Percentiles rank a stretch among this genome's conserved stretches.
These are phyloP conservation scores for Pichia thaimueangensis DNA, from an alignment of 805 yeast species.

Conservation along the genomic window DNA sequence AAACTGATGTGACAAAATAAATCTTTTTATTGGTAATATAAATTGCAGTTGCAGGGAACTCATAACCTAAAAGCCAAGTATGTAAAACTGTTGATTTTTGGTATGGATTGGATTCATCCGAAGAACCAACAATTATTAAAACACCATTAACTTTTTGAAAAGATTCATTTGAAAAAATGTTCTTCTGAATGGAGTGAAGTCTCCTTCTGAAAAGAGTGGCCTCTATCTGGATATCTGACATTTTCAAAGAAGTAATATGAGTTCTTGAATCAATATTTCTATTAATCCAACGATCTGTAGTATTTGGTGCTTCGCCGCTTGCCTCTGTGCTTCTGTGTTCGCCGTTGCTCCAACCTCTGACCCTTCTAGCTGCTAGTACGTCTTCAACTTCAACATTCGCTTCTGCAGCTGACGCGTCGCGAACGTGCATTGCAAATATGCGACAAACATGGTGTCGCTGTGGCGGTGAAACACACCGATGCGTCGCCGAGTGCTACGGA, in stretches of 20 bases:
- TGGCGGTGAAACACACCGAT: no score
- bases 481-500: no score
- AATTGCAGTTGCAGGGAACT: conserved; percentile 86
- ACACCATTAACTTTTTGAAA: conserved; percentile 44
- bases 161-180: conserved; percentile 23
- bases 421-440: no score
- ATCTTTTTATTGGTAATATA: conserved; percentile 54
- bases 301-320: neutral
- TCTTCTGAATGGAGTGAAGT: conserved; percentile 37
- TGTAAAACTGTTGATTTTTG: conserved; percentile 82
- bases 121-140: conserved; percentile 72
- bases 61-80: conserved; percentile 90
- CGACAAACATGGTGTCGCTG: no score
- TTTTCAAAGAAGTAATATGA: no score
- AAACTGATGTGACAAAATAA: conserved; percentile 68
- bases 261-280: no score
- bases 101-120: conserved; percentile 84
- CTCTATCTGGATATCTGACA: conserved; percentile 59
- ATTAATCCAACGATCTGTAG: no score
- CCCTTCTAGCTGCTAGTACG: neutral
- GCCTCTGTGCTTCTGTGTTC: neutral
- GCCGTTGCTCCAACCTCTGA: neutral
- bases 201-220: conserved; percentile 46
- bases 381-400: neutral
- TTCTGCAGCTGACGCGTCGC: neutral